Evolutionary conservation across 129 eudicot genomes (phyloP).

Genomic region (Glebionis coronaria): DNA sequence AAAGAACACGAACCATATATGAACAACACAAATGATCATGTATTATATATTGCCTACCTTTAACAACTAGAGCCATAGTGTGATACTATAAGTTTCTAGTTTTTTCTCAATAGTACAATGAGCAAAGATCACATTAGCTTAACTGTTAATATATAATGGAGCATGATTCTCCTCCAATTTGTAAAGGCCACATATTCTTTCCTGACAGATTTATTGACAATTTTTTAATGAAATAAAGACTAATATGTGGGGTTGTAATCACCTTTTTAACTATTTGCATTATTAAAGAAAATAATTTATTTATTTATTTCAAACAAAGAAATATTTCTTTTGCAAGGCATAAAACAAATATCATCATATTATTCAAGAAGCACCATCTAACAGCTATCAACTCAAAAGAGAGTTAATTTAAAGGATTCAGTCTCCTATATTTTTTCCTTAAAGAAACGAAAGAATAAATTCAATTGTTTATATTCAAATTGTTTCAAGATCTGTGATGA

Average conservation of each 20-base stretch:
- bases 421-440: too few relatives aligned
- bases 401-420: too few relatives aligned
- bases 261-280: slow-evolving; percentile 11
- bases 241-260: slow-evolving; percentile 1
- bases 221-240: slow-evolving; percentile 22
- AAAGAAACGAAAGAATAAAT: too few relatives aligned
- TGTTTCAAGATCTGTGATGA: too few relatives aligned
- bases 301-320: background rate
- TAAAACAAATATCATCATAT: background rate
- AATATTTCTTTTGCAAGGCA: slow-evolving; percentile 22
- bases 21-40: background rate
- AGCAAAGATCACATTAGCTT: slow-evolving; percentile 17
- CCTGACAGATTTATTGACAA: background rate
- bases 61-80: slow-evolving; percentile 25
- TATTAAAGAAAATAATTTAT: background rate
- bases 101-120: slow-evolving; percentile 16
- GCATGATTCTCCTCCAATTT: too few relatives aligned
- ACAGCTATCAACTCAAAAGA: slow-evolving; percentile 8
- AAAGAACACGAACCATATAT: background rate
- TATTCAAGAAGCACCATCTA: slow-evolving; percentile 19
- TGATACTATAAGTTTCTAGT: slow-evolving; percentile 15
- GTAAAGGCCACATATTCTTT: slow-evolving; percentile 14
- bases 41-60: slow-evolving; percentile 16
- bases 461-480: too few relatives aligned
- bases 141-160: slow-evolving; percentile 3